Evolutionary conservation across 176 grass and related monocot genomes (phyloP), one percentile per base, ranked within the genome.

Genomic region (Lolium perenne): DNA sequence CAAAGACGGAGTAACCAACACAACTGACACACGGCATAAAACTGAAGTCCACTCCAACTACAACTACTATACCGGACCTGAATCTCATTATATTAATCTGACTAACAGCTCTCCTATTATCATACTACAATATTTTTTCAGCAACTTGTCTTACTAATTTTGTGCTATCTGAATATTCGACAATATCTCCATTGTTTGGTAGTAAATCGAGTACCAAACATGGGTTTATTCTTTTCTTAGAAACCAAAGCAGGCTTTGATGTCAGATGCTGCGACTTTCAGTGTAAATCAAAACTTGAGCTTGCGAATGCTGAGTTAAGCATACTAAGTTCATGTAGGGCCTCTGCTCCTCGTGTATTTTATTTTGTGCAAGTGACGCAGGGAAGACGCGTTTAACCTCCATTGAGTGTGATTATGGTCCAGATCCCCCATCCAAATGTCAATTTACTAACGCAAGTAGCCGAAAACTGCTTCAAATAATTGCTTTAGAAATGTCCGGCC

Each of bases 301-400:
- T 64, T 64, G 11, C 23, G 62, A 65, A 16, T 35, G 25, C 62
- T 16, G 25, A 7, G 1, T 64, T 64, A 29, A 64, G 61, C 23
- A 23, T 2, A 1, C 10, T 43, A 43, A 43, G 41, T 43, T 43
- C n/a, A 29, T 32, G 65, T 13, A 83, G 18, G 13, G 0, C 65
- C 55, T 57, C 23, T 43, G 41, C 41, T 54, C 70, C 25, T 11
- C 3, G 18, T 68, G 3, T 2, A 4, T 45, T 64, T 43, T 35
- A 35, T 35, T 56, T 62, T 74, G 47, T 17, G 13, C 48, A 68
- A 79, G 74, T 87, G 74, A 41, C 3, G 38, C 84, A 74, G 5
- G 13, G 38, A 79, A 83, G 74, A 88, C 81, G 82, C 53, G 70
- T 85, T 85, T 63, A 71, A 77, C 82, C 18, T 12, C 53, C 61